Percentiles rank a stretch among this genome's conserved stretches.
These are phyloP conservation scores for Suillus occidentalis DNA, from an alignment of 768 basidiomycete species.

Conservation along the genomic window DNA sequence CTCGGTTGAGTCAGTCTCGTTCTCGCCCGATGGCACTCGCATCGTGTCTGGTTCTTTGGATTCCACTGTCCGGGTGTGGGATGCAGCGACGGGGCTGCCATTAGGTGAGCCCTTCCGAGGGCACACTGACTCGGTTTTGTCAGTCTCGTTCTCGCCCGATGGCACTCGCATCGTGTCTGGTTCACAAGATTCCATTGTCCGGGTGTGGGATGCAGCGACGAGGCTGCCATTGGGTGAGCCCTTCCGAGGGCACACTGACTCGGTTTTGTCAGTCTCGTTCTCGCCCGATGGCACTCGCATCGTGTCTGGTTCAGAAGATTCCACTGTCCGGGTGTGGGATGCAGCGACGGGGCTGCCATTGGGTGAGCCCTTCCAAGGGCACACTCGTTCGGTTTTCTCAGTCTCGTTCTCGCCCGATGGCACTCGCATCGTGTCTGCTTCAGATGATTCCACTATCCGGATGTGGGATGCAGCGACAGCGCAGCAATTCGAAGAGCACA, in stretches of 20 bases:
- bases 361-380: too few relatives aligned
- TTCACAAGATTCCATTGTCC: background rate
- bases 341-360: too few relatives aligned
- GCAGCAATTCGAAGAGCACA: background rate
- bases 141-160: too few relatives aligned
- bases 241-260: too few relatives aligned
- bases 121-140: background rate
- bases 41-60: constrained; percentile 21
- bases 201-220: too few relatives aligned
- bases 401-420: constrained; percentile 22
- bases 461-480: constrained; percentile 19
- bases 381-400: background rate
- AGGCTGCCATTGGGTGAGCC: too few relatives aligned
- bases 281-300: too few relatives aligned
- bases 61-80: constrained; percentile 20
- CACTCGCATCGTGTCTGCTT: constrained; percentile 18
- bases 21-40: background rate
- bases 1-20: too few relatives aligned
- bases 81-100: constrained; percentile 5
- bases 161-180: too few relatives aligned
- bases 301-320: too few relatives aligned
- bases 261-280: too few relatives aligned
- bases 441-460: constrained; percentile 15
- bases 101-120: background rate
- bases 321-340: too few relatives aligned